A percentile compares a stretch with the other conserved stretches of the same genome.
Evolutionary conservation across 148 eudicot genomes (phyloP).

Genomic region (Fagopyrum tataricum): DNA sequence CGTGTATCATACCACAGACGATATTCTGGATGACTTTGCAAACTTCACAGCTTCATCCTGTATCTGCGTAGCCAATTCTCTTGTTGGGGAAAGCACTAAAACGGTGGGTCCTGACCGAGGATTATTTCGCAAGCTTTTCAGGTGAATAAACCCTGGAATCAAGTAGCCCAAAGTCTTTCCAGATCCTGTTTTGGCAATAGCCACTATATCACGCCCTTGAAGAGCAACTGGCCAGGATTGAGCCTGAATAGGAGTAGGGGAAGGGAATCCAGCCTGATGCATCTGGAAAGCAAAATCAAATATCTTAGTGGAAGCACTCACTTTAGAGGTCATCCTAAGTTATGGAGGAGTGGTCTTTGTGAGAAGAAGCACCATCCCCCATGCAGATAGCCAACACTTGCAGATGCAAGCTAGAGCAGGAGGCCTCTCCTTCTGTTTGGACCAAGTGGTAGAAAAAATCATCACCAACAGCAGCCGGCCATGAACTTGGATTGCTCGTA

Average conservation of each 20-base stretch:
- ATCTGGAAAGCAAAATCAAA: conserved; percentile 55
- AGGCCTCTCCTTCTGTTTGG: conserved; percentile 72
- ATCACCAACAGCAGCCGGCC: conserved; percentile 71
- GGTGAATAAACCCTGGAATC: conserved; percentile 79
- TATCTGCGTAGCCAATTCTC: conserved; percentile 96
- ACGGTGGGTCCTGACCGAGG: conserved; percentile 80
- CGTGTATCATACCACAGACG: conserved; percentile 51
- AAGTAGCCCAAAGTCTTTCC: conserved; percentile 88
- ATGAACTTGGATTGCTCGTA: conserved; percentile 75
- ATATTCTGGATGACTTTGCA: conserved; percentile 59
- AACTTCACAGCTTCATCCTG: conserved; percentile 92
- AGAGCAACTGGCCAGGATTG: conserved; percentile 94
- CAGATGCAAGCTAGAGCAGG: conserved; percentile 71
- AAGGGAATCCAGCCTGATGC: conserved; percentile 69
- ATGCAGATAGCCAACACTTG: conserved; percentile 55
- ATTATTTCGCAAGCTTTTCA: conserved; percentile 52
- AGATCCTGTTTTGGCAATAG: conserved; percentile 92
- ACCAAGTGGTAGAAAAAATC: conserved; percentile 88
- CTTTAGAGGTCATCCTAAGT: conserved; percentile 13
- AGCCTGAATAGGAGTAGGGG: conserved; percentile 89
- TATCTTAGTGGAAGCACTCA: conserved; percentile 14
- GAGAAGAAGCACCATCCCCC: conserved; percentile 79
- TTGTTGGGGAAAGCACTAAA: conserved; percentile 83
- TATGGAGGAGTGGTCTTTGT: conserved; percentile 19
- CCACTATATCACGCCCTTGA: conserved; percentile 77